phyloP scores from a whole-genome alignment of 2,329 filamentous ascomycete genomes.

The Samsoniella hepiali region DNA sequence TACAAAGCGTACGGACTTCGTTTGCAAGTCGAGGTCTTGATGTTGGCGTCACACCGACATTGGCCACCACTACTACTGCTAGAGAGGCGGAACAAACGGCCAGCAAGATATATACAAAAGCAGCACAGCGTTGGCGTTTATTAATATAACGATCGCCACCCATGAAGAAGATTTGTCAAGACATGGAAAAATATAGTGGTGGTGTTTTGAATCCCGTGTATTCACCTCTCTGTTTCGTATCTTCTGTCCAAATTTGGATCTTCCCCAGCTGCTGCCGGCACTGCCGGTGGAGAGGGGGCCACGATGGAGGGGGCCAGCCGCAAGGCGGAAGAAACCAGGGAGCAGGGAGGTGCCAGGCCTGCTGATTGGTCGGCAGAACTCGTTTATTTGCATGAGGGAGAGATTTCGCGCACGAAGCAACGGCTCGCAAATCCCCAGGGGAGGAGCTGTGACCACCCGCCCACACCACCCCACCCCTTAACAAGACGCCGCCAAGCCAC shows the following conservation, averaged over 20 bases:
- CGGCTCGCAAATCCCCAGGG: too few species aligned
- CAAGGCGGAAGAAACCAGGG: background rate
- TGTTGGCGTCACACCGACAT: background rate
- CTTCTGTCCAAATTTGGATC: conserved; percentile 13
- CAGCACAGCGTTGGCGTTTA: background rate
- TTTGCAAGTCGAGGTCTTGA: background rate
- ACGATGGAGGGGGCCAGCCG: background rate
- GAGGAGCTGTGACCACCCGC: background rate
- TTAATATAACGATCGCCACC: background rate
- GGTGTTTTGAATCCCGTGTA: background rate
- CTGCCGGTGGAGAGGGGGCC: background rate
- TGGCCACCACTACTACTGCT: background rate
- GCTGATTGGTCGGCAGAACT: background rate
- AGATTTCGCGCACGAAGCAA: background rate
- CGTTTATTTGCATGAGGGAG: background rate
- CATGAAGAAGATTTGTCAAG: too few species aligned
- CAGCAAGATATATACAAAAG: conserved; percentile 5
- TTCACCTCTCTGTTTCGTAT: background rate
- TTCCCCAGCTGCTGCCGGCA: conserved; percentile 8
- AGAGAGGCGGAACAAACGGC: background rate
- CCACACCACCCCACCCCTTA: background rate
- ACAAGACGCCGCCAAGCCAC: background rate
- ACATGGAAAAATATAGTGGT: background rate
- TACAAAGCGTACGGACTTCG: background rate
- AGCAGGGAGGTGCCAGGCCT: background rate